phyloP scores from a whole-genome alignment of 169 alveolate species.

The Eimeria brunetti region DNA sequence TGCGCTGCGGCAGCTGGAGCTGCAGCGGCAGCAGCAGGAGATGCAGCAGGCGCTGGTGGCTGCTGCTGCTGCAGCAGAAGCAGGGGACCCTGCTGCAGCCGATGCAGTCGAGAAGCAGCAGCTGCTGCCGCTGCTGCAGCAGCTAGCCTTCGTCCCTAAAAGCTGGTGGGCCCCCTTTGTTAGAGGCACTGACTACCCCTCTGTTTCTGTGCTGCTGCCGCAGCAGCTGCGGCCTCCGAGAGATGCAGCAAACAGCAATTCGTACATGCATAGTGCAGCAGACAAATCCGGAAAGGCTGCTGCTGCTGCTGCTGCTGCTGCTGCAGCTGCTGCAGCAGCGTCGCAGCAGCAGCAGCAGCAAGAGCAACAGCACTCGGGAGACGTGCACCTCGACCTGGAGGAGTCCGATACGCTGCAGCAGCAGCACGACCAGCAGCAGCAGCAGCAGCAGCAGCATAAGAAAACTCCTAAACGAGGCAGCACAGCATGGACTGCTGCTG shows the following conservation, averaged over 20 bases:
- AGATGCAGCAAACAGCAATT: constrained; percentile 51
- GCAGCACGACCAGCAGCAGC: constrained; percentile 28
- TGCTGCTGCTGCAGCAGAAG: constrained; percentile 30
- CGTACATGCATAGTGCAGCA: constrained; percentile 3
- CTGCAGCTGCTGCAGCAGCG: background rate
- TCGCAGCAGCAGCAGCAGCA: constrained; percentile 15
- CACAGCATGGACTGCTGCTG: constrained; percentile 60
- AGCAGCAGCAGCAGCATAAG: constrained; percentile 49
- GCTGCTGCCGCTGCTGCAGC: constrained; percentile 67
- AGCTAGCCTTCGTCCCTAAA: constrained; percentile 62
- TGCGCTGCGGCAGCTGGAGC: constrained; percentile 71
- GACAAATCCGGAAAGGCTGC: constrained; percentile 34
- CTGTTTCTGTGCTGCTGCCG: constrained; percentile 54
- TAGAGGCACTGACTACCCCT: constrained; percentile 68
- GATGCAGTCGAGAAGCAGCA: constrained; percentile 54
- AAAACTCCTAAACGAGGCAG: constrained; percentile 37
- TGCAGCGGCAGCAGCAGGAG: constrained; percentile 68
- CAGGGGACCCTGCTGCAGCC: constrained; percentile 18
- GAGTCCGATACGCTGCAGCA: background rate
- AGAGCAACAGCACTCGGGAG: constrained; percentile 15
- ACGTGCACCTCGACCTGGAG: background rate
- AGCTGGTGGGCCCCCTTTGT: constrained; percentile 69
- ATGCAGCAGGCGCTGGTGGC: constrained; percentile 39
- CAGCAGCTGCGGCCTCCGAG: constrained; percentile 32
- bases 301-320: background rate